Evolutionary conservation across 2,329 filamentous ascomycete species (phyloP), one percentile per base, ranked within the genome.

Genomic region (Calonectria pseudoreteaudii): DNA sequence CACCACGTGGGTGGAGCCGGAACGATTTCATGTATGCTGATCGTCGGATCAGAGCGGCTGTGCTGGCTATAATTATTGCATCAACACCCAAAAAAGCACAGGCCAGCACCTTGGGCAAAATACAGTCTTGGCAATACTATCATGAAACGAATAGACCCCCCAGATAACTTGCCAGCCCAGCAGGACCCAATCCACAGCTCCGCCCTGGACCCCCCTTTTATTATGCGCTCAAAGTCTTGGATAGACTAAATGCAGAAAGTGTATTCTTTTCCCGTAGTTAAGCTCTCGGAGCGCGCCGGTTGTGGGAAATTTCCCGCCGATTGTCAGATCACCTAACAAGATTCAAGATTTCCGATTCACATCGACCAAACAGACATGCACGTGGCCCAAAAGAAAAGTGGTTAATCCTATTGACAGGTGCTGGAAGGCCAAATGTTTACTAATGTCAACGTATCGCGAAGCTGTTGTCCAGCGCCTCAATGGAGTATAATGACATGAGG

Each of bases 31-130:
- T 62, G 56, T 36, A 62, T 62, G 26, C 23, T 28, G 56, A 62
- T 62, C 56, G 56, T 26, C 56, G 38, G 56, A 62, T 62, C 56
- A 62, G 23, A 30, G 56, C 56, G 56, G 56, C 36, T 62, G 56
- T 41, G 56, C 56, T 41, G 30, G 34, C 16, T 41, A 30, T 20
- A 18, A 38, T 56, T 56, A 62, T 28, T 41, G 20, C n/a, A 47
- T 23, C 44, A n/a, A 47, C 44, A 23, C 44, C 44, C 23, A 10
- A n/a, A n/a, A 23, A 47, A 47, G 44, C 44, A 47, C 44, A 20
- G 44, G 44, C 44, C 44, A 20, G 44, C 20, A 23, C 23, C 11
- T 1, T 47, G 9, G 44, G 44, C 44, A 23, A 4, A 47, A 47
- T 44, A 44, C 8, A 44, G 41, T 44, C 41, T 44, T 44, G 41